Evolutionary conservation across 2,329 filamentous ascomycete genomes (phyloP), one percentile per base, ranked within the genome.

Genomic region (Epichloe baconii): DNA sequence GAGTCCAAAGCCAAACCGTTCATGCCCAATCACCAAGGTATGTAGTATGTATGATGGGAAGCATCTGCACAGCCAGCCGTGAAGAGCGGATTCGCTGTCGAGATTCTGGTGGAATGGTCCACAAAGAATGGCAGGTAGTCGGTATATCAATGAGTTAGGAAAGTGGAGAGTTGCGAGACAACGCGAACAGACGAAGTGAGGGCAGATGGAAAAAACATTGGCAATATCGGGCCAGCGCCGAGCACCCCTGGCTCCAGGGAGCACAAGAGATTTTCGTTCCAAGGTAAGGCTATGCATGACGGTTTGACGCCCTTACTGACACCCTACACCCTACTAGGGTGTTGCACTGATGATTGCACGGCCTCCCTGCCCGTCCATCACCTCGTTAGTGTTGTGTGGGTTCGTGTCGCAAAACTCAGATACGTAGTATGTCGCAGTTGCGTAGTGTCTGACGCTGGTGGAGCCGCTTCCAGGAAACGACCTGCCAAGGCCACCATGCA

Each of bases 391-490:
- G 26, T 10, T 31, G 26, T 31, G 26, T 31, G 26, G 26, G 26
- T 31, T 21, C 37, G 31, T 34, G 23, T 23, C 31, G 21, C 37
- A 44, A 23, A 3, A 34, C 15, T 6, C 36, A 42, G 14, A 50
- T 42, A 21, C 40, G 40, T 37, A 42, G 23, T 19, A 34, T 21
- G n/a, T 41, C 10, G 31, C 31, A 31, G 31, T 31, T 8, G 17
- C 12, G 12, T 14, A 41, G 45, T 48, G 50, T 52, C 50, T 52
- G 40, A 52, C 15, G 40, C n/a, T 15, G 38, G 50, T 52, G 50
- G 50, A 23, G 44, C 36, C 44, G n/a, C n/a, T 21, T 35, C 21
- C 6, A 23, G 23, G 31, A 37, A 43, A 17, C 21, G 14, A 10
- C 35, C 11, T 26, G 50, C 46, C 50, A 52, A 52, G 50, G 21